Percentiles rank a stretch among this genome's conserved stretches.
These are phyloP conservation scores for Paramecium octaurelia DNA, from an alignment of 73 alveolate species.

Conservation along the genomic window DNA sequence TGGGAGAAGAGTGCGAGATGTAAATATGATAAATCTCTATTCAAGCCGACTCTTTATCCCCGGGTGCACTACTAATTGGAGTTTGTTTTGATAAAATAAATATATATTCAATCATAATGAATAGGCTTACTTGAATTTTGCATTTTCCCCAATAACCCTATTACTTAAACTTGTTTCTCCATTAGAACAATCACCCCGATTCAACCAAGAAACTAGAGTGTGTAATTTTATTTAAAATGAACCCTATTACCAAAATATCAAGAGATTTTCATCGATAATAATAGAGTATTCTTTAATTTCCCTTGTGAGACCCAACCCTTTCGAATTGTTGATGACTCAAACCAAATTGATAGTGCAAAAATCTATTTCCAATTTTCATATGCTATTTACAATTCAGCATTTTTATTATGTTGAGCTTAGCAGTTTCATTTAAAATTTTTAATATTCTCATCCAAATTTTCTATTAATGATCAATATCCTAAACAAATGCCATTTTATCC, in stretches of 20 bases:
- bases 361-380: not conserved
- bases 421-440: not conserved
- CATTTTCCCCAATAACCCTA: not conserved
- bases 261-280: not conserved
- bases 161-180: not conserved
- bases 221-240: not conserved
- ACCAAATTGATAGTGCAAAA: not conserved
- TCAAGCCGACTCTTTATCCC: conserved; percentile 17
- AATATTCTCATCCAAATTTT: not conserved
- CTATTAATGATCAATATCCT: too few relatives aligned
- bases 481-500: too few relatives aligned
- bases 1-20: conserved; percentile 37
- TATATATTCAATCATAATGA: not conserved
- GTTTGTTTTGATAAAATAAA: not conserved
- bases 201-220: not conserved
- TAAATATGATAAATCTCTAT: not conserved
- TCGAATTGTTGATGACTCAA: not conserved
- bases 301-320: not conserved
- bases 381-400: conserved; percentile 2
- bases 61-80: conserved; percentile 40
- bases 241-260: not conserved
- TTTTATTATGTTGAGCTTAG: not conserved
- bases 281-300: not conserved
- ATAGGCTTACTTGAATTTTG: conserved; percentile 1
- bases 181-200: not conserved